A percentile compares a stretch with the other conserved stretches of the same genome.
Conservation (phyloP, 192 early-diverging fungal species). For the Rhizophlyctis rosea region DNA sequence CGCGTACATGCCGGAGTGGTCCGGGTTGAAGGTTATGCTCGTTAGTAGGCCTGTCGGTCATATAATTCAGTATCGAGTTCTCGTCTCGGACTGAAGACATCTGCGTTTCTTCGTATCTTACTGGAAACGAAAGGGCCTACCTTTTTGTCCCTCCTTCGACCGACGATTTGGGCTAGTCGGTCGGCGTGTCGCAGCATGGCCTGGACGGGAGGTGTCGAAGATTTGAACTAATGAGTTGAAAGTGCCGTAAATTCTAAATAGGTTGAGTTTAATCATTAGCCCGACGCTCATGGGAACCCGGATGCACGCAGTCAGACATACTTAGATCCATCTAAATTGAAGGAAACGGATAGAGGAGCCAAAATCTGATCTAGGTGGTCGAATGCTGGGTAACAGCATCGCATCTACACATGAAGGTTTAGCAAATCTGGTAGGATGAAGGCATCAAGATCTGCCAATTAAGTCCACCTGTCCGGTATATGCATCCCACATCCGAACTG, state of each 20-base stretch:
- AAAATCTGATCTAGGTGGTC: conserved; percentile 64
- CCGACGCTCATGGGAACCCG: background rate
- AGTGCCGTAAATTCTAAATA: conserved; percentile 63
- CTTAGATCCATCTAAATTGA: conserved; percentile 65
- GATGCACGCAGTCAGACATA: conserved; percentile 19
- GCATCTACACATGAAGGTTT: conserved; percentile 32
- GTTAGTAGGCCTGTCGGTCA: conserved; percentile 58
- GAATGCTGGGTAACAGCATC: conserved; percentile 64
- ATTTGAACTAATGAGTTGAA: conserved; percentile 64
- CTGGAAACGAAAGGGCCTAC: conserved; percentile 16
- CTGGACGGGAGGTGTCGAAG: conserved; percentile 68
- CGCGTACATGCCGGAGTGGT: conserved; percentile 62
- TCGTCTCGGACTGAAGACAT: too few species aligned
- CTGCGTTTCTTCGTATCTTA: too few species aligned
- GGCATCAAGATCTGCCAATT: too few species aligned
- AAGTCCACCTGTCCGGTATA: conserved; percentile 52
- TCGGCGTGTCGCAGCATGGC: conserved; percentile 42
- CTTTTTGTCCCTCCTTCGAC: conserved; percentile 72
- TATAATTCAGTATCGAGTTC: too few species aligned
- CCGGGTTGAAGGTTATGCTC: conserved; percentile 65
- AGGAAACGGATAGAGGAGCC: conserved; percentile 63
- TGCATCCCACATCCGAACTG: conserved; percentile 73
- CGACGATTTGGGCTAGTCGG: conserved; percentile 60
- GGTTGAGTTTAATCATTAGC: background rate
- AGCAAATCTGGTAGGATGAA: too few species aligned